phyloP scores from a whole-genome alignment of 2,329 filamentous ascomycete species.

The Alternaria triticimaculans region DNA sequence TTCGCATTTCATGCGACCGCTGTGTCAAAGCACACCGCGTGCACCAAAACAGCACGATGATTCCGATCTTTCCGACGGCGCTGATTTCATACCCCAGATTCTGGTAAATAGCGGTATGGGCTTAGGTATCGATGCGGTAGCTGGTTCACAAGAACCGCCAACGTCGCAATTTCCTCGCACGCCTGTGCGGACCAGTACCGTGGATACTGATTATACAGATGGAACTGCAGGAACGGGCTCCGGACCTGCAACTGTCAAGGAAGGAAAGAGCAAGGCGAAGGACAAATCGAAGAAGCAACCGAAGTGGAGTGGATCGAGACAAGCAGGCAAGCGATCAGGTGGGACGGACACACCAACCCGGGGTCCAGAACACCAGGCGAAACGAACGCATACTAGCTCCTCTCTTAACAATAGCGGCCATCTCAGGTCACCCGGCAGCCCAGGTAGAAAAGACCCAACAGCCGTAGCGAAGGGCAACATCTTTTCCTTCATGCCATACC shows the following conservation, averaged over 20 bases:
- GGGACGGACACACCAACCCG: slow-evolving; percentile 41
- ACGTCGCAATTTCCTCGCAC: slow-evolving; percentile 26
- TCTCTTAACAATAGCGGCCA: slow-evolving; percentile 35
- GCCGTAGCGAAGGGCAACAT: slow-evolving; percentile 45
- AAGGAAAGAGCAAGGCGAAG: slow-evolving; percentile 37
- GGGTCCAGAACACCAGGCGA: slow-evolving; percentile 28
- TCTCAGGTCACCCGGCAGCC: slow-evolving; percentile 45
- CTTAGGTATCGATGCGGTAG: slow-evolving; percentile 32
- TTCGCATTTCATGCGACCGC: slow-evolving; percentile 67
- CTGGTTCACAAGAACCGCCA: slow-evolving; percentile 28
- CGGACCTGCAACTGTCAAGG: slow-evolving; percentile 26
- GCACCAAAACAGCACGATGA: slow-evolving; percentile 41
- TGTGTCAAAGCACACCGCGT: slow-evolving; percentile 59
- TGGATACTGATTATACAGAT: slow-evolving; percentile 43
- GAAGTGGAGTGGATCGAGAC: slow-evolving; percentile 38
- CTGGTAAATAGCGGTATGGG: slow-evolving; percentile 33
- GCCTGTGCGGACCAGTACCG: slow-evolving; percentile 38
- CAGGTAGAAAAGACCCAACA: slow-evolving; percentile 43
- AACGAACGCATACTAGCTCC: slow-evolving; percentile 27
- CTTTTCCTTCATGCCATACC: slow-evolving; percentile 66
- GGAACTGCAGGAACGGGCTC: slow-evolving; percentile 36
- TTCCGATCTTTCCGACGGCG: slow-evolving; percentile 43
- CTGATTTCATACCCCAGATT: slow-evolving; percentile 40
- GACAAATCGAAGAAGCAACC: slow-evolving; percentile 41
- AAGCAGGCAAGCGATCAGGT: slow-evolving; percentile 29